Conservation (phyloP, 768 basidiomycete species). For the Hemileccinum impolitum region DNA sequence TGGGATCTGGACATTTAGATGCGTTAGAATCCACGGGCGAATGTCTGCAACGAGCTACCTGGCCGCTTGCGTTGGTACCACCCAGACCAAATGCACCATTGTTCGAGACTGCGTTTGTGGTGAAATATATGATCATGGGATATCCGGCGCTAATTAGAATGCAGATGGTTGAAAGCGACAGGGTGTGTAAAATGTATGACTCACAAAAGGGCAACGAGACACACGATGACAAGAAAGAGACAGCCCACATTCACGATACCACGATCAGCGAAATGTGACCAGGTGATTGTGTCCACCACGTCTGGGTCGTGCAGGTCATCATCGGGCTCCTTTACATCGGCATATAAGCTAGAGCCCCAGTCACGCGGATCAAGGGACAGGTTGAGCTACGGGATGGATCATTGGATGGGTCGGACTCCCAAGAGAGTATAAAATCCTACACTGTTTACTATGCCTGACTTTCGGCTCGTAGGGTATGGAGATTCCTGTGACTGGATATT, state of each 20-base stretch:
- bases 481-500: constrained; percentile 23
- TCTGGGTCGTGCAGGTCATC: constrained; percentile 74
- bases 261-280: constrained; percentile 50
- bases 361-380: constrained; percentile 61
- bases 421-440: constrained; percentile 23
- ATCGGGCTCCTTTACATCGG: constrained; percentile 57
- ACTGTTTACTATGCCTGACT: constrained; percentile 33
- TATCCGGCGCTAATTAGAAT: constrained; percentile 39
- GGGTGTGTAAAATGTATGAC: constrained; percentile 16
- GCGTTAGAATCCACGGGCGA: background rate
- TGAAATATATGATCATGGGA: constrained; percentile 41
- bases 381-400: constrained; percentile 45
- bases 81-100: constrained; percentile 56
- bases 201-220: constrained; percentile 58
- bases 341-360: constrained; percentile 62
- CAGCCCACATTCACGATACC: constrained; percentile 74
- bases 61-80: constrained; percentile 72
- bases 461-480: constrained; percentile 42
- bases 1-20: constrained; percentile 43
- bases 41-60: constrained; percentile 38
- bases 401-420: background rate
- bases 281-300: constrained; percentile 26
- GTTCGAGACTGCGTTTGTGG: constrained; percentile 24
- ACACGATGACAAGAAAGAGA: constrained; percentile 49
- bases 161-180: background rate